Conservation (phyloP, 805 yeast species). For the Starmerella apis region DNA sequence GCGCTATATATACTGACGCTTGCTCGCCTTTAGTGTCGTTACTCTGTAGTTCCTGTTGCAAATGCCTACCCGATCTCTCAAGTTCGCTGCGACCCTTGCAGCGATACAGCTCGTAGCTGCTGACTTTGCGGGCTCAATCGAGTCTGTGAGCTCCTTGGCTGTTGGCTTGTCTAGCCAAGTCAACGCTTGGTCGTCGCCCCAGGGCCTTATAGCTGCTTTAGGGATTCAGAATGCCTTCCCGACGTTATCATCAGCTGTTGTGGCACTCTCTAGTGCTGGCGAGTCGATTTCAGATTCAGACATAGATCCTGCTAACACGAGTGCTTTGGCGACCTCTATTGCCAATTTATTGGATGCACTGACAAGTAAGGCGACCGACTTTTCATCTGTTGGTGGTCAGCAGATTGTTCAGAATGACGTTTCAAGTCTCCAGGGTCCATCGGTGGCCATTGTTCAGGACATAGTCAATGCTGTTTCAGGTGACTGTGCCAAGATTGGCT, state of each 20-base stretch:
- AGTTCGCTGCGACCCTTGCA: constrained; percentile 16
- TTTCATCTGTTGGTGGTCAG: constrained; percentile 23
- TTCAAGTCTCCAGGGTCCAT: constrained; percentile 17
- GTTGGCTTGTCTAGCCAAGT: constrained; percentile 10
- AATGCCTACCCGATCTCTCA: neutral
- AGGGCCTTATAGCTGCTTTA: constrained; percentile 27
- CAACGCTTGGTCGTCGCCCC: constrained; percentile 10
- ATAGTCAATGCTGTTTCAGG: constrained; percentile 15
- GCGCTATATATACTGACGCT: neutral
- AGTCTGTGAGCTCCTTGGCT: constrained; percentile 16
- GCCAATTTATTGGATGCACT: constrained; percentile 21
- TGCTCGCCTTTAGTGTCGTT: neutral
- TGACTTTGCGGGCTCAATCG: constrained; percentile 16
- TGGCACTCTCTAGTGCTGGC: constrained; percentile 13
- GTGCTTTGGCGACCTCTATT: constrained; percentile 17
- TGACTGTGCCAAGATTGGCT: constrained; percentile 7
- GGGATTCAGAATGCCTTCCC: constrained; percentile 6
- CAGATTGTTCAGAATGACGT: constrained; percentile 20
- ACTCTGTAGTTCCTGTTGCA: neutral
- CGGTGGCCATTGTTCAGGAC: constrained; percentile 19
- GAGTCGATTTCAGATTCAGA: constrained; percentile 13
- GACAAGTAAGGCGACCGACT: constrained; percentile 23
- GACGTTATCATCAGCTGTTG: constrained; percentile 20
- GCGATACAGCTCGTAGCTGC: constrained; percentile 16
- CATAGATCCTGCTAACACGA: constrained; percentile 10